A percentile compares a stretch with the other conserved stretches of the same genome.
phyloP scores from a whole-genome alignment of 106 monocot genomes.

The Acorus gramineus region DNA sequence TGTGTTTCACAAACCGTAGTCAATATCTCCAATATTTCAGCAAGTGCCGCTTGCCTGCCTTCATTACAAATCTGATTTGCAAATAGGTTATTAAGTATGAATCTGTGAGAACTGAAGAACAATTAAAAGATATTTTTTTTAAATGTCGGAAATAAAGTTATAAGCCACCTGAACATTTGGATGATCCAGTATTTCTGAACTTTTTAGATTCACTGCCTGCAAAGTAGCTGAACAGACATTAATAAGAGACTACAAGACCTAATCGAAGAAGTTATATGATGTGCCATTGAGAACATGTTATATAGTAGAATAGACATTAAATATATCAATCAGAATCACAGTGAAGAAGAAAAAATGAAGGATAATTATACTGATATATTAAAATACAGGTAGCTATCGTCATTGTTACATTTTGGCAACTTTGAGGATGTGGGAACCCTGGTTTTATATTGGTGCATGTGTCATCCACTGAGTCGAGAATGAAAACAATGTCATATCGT shows the following conservation, averaged over 20 bases:
- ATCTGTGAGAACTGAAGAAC: not conserved
- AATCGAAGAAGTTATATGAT: too few species aligned
- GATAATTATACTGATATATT: too few species aligned
- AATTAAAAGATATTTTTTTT: too few species aligned
- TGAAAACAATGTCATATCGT: too few species aligned
- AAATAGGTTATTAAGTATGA: not conserved
- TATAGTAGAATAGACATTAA: too few species aligned
- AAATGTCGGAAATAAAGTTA: not conserved
- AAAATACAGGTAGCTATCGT: too few species aligned
- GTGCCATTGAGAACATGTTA: constrained; percentile 10
- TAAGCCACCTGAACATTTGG: constrained; percentile 47
- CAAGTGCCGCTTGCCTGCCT: constrained; percentile 51
- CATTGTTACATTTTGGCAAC: too few species aligned
- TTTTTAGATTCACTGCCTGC: constrained; percentile 82
- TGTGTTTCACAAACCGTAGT: constrained; percentile 54
- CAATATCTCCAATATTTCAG: constrained; percentile 68
- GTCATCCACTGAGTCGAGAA: too few species aligned
- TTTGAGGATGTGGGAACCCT: too few species aligned
- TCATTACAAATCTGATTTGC: constrained; percentile 51
- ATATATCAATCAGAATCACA: not conserved
- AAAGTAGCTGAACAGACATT: not conserved
- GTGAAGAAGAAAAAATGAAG: not conserved
- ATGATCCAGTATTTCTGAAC: constrained; percentile 49
- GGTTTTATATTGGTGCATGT: too few species aligned
- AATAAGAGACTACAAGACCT: too few species aligned